A percentile compares a stretch with the other conserved stretches of the same genome.
These are phyloP conservation scores for Fonsecaea erecta DNA, from an alignment of 2,329 filamentous ascomycete species.

Conservation along the genomic window DNA sequence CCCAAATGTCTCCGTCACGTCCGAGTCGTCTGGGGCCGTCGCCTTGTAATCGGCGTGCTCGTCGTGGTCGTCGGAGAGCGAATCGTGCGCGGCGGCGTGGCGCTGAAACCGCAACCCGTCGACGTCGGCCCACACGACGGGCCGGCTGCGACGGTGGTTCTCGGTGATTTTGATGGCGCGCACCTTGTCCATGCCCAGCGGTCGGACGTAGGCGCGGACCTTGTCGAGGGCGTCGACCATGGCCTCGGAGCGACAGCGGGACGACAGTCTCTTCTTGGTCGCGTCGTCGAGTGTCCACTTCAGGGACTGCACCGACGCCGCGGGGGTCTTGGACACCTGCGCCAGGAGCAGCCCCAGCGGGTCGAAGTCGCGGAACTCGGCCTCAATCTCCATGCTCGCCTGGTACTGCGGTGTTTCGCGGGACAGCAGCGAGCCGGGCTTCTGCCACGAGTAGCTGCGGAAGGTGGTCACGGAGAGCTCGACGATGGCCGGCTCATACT, in stretches of 20 bases:
- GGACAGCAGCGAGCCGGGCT: slow-evolving; percentile 12
- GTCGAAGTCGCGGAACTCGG: slow-evolving; percentile 22
- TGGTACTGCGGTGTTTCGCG: slow-evolving; percentile 16
- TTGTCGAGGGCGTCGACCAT: slow-evolving; percentile 24
- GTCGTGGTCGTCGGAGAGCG: not conserved
- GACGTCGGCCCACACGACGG: slow-evolving; percentile 9
- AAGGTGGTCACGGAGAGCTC: slow-evolving; percentile 20
- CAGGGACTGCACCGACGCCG: slow-evolving; percentile 10
- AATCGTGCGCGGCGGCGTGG: not conserved
- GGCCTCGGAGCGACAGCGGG: slow-evolving; percentile 9
- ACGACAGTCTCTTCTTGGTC: slow-evolving; percentile 4
- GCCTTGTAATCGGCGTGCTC: not conserved
- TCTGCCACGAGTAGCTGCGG: slow-evolving; percentile 18
- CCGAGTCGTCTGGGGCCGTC: not conserved
- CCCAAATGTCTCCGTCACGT: slow-evolving; percentile 8
- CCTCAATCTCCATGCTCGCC: slow-evolving; percentile 15
- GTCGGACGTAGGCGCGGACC: slow-evolving; percentile 19
- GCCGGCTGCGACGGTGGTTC: not conserved
- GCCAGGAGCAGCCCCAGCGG: slow-evolving; percentile 16
- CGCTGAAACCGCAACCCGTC: not conserved
- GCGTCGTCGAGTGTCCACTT: slow-evolving; percentile 20
- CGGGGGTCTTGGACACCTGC: slow-evolving; percentile 18
- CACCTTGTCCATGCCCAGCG: slow-evolving; percentile 23
- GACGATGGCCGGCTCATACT: slow-evolving; percentile 11
- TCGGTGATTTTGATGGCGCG: slow-evolving; percentile 18